Evolutionary conservation across 257 asterid species (phyloP).

Genomic region (Solanum chmielewskii): DNA sequence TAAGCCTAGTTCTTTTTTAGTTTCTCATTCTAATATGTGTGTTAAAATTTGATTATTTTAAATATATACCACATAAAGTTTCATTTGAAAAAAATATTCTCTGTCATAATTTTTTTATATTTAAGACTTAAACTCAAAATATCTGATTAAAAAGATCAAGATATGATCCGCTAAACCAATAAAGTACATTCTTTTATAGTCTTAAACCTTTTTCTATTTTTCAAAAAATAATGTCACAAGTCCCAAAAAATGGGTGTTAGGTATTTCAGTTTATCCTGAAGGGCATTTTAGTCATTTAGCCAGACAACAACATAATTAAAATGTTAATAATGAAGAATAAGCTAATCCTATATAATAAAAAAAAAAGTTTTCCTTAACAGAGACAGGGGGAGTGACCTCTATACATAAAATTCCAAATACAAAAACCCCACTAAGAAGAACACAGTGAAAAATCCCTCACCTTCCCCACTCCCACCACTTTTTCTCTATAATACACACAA

Average conservation of each 20-base stretch:
- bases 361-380: conserved; percentile 19
- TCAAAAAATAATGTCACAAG: neutral
- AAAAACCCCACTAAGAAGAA: neutral
- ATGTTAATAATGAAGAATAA: conserved; percentile 1
- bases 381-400: conserved; percentile 26
- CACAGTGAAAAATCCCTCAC: neutral
- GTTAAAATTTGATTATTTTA: rapidly evolving
- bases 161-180: too few relatives aligned
- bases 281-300: conserved; percentile 11
- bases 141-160: too few relatives aligned
- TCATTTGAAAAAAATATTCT: too few relatives aligned
- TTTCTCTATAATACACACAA: neutral
- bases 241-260: neutral
- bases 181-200: too few relatives aligned
- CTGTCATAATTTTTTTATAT: too few relatives aligned
- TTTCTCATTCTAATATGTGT: neutral
- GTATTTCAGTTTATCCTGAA: neutral
- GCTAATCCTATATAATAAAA: neutral
- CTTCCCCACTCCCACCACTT: neutral
- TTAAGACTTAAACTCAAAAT: rapidly evolving
- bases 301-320: neutral
- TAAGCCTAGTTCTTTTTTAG: neutral
- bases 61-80: too few relatives aligned
- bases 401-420: conserved; percentile 8
- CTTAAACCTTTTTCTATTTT: too few relatives aligned